Evolutionary conservation across 805 yeast species (phyloP), one percentile per base, ranked within the genome.

Genomic region (Starmerella bacillaris): DNA sequence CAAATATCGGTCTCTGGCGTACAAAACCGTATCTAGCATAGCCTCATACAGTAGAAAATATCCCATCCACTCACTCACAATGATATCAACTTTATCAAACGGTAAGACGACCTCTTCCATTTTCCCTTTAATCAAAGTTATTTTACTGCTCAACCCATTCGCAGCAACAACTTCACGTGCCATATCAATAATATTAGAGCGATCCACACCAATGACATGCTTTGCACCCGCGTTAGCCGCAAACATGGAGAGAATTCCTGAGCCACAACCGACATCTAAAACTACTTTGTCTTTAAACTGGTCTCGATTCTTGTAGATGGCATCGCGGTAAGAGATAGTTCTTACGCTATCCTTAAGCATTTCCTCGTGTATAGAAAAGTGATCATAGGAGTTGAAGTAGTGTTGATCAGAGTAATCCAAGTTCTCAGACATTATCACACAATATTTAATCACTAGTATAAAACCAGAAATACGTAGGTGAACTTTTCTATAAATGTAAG

Each of bases 21-120:
- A 71, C 46, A 89, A 63, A 19, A 89, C 98, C 19, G 96, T 82
- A 58, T 89, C 96, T 56, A 89, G 68, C 99, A 89, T 89, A 41
- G 94, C 79, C 65, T 89, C 99, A 55, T 86, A 89, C 37, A 92
- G 65, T 47, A 92, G 59, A 52, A 89, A 89, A 58, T 89, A 89
- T 14, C 99, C 99, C 99, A 89, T 89, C 99, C 99, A 89, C 59
- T 89, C 99, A 44, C 89, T 74, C 41, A 89, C 74, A 46, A 89
- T 89, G 48, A 89, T 86, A 55, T 89, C 99, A 37, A 89, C 99
- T 54, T 78, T 64, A 37, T 73, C 72, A 45, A 67, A 84, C 27
- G 96, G 96, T 47, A 89, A 63, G 34, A 45, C 48, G 37, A 92
- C 79, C 51, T 89, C 98, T 61, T 89, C 99, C 58, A 89, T 66